These are phyloP conservation scores for Solanum infundibuliforme DNA, from an alignment of 257 asterid genomes.

Conservation along the genomic window DNA sequence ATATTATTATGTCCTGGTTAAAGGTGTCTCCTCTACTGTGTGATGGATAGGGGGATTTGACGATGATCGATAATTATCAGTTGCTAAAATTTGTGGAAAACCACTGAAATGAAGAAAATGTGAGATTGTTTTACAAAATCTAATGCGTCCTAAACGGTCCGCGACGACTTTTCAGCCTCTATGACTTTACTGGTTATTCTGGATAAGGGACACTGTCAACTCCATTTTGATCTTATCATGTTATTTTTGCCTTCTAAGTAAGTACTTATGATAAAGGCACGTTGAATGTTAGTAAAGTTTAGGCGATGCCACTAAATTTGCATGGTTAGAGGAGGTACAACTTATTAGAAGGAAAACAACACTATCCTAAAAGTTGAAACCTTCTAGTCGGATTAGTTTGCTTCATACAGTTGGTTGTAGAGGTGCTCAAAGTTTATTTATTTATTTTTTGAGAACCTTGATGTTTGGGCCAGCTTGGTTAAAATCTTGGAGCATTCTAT, in stretches of 20 bases:
- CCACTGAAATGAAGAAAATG: not conserved
- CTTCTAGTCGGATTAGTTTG: not conserved
- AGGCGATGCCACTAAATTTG: not conserved
- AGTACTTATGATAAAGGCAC: not conserved
- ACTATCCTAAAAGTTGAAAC: not conserved
- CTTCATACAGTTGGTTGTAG: not conserved
- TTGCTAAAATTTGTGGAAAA: not conserved
- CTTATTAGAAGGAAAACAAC: not conserved
- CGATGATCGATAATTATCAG: not conserved
- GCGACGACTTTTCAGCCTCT: not conserved
- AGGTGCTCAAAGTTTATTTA: not conserved
- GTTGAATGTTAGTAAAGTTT: not conserved
- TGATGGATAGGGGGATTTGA: not conserved
- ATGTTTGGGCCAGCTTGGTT: not conserved
- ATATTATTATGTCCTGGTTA: not conserved
- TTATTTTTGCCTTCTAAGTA: not conserved
- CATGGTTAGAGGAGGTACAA: not conserved
- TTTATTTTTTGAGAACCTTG: not conserved
- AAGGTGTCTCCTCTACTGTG: not conserved
- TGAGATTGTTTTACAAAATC: not conserved
- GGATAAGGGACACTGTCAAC: not conserved
- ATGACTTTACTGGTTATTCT: not conserved
- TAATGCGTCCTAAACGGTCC: not conserved
- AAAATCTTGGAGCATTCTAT: not conserved
- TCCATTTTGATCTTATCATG: not conserved